Evolutionary conservation across 257 asterid species (phyloP), one percentile per base, ranked within the genome.

Genomic region (Hygrophila difformis): DNA sequence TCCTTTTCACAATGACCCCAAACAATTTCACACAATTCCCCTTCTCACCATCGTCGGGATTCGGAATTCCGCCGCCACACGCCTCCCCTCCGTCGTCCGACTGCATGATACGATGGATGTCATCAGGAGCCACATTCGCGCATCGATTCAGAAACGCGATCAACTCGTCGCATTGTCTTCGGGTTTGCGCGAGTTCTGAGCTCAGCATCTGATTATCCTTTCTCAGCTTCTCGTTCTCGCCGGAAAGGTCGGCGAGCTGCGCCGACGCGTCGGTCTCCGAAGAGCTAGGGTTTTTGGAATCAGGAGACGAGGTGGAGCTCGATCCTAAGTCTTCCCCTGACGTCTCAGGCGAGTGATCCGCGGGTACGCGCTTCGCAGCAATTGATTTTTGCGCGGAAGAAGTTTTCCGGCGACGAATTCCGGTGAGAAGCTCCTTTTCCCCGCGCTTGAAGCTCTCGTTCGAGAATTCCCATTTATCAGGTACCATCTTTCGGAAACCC

Each of bases 391-490:
- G 76, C 0, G 68, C 7, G 0, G 63, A 48, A 18, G 50, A 47
- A 0, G 82, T 65, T 57, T 77, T 87, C 35, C 95, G 74, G 18
- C 97, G 95, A 7, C 77, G 79, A 39, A 87, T 87, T 10, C 60
- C 68, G 0, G 67, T 53, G 24, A 87, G 86, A 43, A 87, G 82
- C 40, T 78, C 88, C 18, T 66, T 72, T 3, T 76, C 67, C 14
- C 78, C 95, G 44, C 80, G 81, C 73, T 62, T 65, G 70, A 87
- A 87, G 56, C 71, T 55, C 12, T 84, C 94, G 40, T 84, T 87
- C 22, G 95, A 93, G 12, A 87, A 87, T 59, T 87, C 97, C 97
- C 97, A 87, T 40, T 84, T 84, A 61, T 87, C 93, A 0, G 95
- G 92, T 40, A 78, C 92, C 0, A 61, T 81, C 49, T 87, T 87